Evolutionary conservation across 768 basidiomycete genomes (phyloP), one percentile per base, ranked within the genome.

Genomic region (Calocera viscosa): DNA sequence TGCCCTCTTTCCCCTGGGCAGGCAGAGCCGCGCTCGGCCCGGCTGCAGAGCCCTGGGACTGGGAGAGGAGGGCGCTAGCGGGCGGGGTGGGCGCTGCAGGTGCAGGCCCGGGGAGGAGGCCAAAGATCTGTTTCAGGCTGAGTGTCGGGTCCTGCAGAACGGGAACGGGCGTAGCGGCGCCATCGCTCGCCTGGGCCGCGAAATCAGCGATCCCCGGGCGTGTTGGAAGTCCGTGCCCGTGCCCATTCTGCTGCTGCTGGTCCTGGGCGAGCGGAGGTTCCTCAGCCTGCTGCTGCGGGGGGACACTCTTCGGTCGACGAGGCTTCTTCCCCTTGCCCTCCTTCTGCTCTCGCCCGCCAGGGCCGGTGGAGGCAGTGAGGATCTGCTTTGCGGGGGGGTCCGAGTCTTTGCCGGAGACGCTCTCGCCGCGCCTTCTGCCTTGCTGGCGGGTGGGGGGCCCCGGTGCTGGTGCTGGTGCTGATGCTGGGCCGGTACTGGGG

Each of bases 281-380:
- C 24, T 47, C 43, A 8, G 7, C 43, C 43, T 26, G 26, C 30
- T 60, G 53, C 19, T 60, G 53, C 11, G 53, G 53, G 8, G 53
- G 53, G 14, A 60, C 53, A 19, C 53, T 60, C 53, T 60, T 60
- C 53, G 53, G 53, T 32, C 53, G 2, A 8, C 30, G 2, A 5
- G 14, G 53, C 30, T 60, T 60, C 53, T 60, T 60, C 26, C 30
- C 30, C 53, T 60, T 60, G 53, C 53, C 53, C n/a, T n/a, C n/a
- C n/a, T n/a, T n/a, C n/a, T n/a, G 8, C 3, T 19, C 8, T 7
- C 5, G 19, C 19, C 8, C 43, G 43, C 53, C 53, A 30, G 53
- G 53, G 30, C 53, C 53, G 53, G 53, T 60, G 16, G 53, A 60
- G 14, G 53, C 53, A 19, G 53, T 60, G 7, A 60, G 53, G 53